phyloP scores from a whole-genome alignment of 2,329 filamentous ascomycete genomes.

The Chaetomiaceae sp. region DNA sequence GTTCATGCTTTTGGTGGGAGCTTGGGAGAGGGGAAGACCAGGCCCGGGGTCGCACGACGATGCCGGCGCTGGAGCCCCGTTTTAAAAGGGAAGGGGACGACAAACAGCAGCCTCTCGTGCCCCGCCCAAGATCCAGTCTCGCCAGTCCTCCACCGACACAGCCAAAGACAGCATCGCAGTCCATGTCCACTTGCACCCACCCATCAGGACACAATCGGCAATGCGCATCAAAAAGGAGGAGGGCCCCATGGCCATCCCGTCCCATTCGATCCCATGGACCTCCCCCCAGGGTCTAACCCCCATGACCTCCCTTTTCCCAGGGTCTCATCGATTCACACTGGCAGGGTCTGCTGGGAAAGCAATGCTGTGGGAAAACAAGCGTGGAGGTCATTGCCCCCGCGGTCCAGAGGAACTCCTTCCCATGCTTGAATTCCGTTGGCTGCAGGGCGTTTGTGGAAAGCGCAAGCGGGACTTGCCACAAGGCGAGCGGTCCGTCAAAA shows the following conservation, averaged over 20 bases:
- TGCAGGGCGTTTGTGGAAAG: slow-evolving; percentile 10
- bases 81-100: background rate
- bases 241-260: background rate
- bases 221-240: background rate
- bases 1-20: slow-evolving; percentile 9
- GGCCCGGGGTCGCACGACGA: slow-evolving; percentile 5
- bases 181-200: background rate
- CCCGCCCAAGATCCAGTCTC: background rate
- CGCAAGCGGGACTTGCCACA: slow-evolving; percentile 20
- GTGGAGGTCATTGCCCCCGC: background rate
- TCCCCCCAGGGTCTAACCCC: too few relatives aligned
- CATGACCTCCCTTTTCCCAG: too few relatives aligned
- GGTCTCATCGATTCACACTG: too few relatives aligned
- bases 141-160: background rate
- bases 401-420: background rate
- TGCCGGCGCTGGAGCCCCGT: background rate
- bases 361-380: background rate
- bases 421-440: background rate
- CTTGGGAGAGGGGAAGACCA: slow-evolving; percentile 1
- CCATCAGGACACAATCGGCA: background rate
- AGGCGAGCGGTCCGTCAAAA: slow-evolving; percentile 23
- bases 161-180: background rate
- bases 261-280: background rate
- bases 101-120: background rate
- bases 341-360: slow-evolving; percentile 3